Percentiles rank a stretch among this genome's conserved stretches.
These are phyloP conservation scores for Leccinum griseonigrum DNA, from an alignment of 1,284 basidiomycete species.

Conservation along the genomic window DNA sequence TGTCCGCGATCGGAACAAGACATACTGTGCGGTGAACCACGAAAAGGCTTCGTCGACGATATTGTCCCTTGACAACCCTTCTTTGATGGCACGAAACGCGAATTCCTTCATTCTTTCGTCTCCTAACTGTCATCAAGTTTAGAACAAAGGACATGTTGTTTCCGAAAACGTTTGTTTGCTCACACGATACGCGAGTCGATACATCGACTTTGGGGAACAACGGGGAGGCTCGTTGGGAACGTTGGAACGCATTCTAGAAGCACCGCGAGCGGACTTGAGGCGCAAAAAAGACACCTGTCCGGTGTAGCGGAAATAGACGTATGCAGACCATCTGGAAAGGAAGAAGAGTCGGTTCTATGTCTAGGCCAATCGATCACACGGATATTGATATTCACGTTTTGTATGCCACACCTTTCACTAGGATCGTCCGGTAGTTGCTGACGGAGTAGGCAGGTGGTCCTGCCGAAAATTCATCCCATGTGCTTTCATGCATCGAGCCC, in stretches of 20 bases:
- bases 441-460: constrained; percentile 29
- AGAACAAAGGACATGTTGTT: background rate
- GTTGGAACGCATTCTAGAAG: background rate
- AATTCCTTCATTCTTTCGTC: constrained; percentile 27
- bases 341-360: background rate
- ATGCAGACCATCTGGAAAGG: constrained; percentile 24
- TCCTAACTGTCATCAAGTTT: constrained; percentile 22
- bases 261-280: constrained; percentile 20
- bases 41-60: constrained; percentile 32
- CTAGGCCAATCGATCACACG: background rate
- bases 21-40: constrained; percentile 33
- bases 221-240: background rate
- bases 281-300: constrained; percentile 28
- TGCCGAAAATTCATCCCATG: background rate
- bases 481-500: background rate
- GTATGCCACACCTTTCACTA: constrained; percentile 29
- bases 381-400: constrained; percentile 24
- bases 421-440: constrained; percentile 24
- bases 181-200: constrained; percentile 29
- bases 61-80: constrained; percentile 26
- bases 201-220: constrained; percentile 38
- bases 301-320: constrained; percentile 32
- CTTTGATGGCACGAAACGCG: constrained; percentile 25
- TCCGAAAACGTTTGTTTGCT: constrained; percentile 3
- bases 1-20: background rate